A percentile compares a stretch with the other conserved stretches of the same genome.
These are phyloP conservation scores for Candida berthetii DNA, from an alignment of 805 yeast species.

Conservation along the genomic window DNA sequence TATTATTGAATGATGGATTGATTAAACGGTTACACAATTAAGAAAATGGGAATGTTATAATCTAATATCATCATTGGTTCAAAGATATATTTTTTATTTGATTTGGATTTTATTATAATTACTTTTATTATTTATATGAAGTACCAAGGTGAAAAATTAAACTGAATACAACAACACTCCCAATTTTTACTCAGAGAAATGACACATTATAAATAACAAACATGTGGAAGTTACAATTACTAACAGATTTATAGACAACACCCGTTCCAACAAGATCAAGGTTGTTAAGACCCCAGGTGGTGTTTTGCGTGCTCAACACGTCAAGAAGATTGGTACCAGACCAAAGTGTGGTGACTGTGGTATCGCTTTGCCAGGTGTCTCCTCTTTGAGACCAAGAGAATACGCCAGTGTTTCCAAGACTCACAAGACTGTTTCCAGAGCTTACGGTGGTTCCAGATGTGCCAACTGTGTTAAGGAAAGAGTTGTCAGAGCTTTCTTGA, in stretches of 20 bases:
- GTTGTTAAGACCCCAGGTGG: conserved; percentile 99
- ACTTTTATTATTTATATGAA: no score
- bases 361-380: conserved; percentile 74
- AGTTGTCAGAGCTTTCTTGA: conserved; percentile 96
- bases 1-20: no score
- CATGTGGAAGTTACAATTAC: no score
- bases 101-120: no score
- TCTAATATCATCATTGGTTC: no score
- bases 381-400: conserved; percentile 97
- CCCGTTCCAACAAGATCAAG: conserved; percentile 99
- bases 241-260: conserved; percentile 53
- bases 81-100: no score
- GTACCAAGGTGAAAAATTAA: no score
- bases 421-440: conserved; percentile 97
- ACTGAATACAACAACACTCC: no score
- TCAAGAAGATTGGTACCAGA: conserved; percentile 81
- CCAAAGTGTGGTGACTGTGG: conserved; percentile 86
- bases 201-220: no score
- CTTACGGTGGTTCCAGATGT: conserved; percentile 99
- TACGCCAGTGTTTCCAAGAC: conserved; percentile 94
- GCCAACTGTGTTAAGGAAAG: conserved; percentile 99
- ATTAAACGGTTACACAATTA: no score
- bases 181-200: no score
- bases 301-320: conserved; percentile 95
- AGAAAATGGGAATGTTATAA: no score